A percentile compares a stretch with the other conserved stretches of the same genome.
Conservation (phyloP, 75 land plant genomes). For the Gnetum montanum region DNA sequence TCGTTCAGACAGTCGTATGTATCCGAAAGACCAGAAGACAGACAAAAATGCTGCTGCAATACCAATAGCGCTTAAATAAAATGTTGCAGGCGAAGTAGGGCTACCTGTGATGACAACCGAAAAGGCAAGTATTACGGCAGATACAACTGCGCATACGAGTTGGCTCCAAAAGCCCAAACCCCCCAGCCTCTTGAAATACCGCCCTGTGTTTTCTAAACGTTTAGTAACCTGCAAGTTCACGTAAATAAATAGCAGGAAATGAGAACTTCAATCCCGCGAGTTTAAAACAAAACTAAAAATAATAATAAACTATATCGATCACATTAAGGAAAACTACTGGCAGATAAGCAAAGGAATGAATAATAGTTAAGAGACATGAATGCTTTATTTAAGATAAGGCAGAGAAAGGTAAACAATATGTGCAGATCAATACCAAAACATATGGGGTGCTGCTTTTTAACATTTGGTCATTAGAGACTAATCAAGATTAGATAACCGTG, state of each 20-base stretch:
- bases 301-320: too few species aligned
- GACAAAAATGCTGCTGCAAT: constrained; percentile 96
- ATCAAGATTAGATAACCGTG: too few species aligned
- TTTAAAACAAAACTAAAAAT: too few species aligned
- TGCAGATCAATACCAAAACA: too few species aligned
- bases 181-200: constrained; percentile 84
- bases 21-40: constrained; percentile 97
- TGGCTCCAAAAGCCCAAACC: constrained; percentile 93
- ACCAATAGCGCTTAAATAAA: constrained; percentile 83
- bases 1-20: constrained; percentile 67
- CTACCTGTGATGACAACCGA: constrained; percentile 75
- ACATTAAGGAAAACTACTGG: too few species aligned
- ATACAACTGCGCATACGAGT: constrained; percentile 75
- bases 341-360: too few species aligned
- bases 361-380: too few species aligned
- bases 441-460: too few species aligned
- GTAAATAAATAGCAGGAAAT: background rate
- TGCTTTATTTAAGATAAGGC: too few species aligned
- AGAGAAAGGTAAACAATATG: too few species aligned
- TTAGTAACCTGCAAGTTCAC: constrained; percentile 63
- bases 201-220: constrained; percentile 68
- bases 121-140: constrained; percentile 92
- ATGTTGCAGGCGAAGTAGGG: constrained; percentile 76
- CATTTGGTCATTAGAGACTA: too few species aligned
- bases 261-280: too few species aligned